Evolutionary conservation across 2,329 filamentous ascomycete species (phyloP).

Genomic region (Fusarium duplospermum): DNA sequence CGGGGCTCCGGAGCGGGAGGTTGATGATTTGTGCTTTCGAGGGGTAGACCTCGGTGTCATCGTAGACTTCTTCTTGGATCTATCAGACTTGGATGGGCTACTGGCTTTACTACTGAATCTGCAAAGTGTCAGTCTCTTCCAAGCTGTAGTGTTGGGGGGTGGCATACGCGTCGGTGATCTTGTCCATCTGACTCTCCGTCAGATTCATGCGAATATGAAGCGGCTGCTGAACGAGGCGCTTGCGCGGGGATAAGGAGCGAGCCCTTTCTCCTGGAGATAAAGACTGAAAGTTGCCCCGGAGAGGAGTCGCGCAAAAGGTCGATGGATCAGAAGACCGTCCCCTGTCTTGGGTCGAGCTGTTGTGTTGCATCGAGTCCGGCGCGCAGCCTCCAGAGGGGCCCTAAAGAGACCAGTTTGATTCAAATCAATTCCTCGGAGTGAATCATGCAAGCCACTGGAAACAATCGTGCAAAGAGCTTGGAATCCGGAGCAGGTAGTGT

Average conservation of each 20-base stretch:
- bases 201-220: constrained; percentile 61
- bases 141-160: background rate
- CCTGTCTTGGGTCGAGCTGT: constrained; percentile 23
- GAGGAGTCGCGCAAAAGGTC: constrained; percentile 41
- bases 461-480: background rate
- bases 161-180: constrained; percentile 58
- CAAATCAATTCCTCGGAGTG: background rate
- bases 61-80: constrained; percentile 28
- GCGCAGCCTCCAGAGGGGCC: constrained; percentile 10
- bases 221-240: constrained; percentile 50
- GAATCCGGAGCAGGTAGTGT: background rate
- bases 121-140: constrained; percentile 12
- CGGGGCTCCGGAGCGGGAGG: background rate
- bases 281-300: constrained; percentile 54
- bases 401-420: background rate
- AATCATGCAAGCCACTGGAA: background rate
- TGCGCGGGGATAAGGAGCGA: constrained; percentile 51
- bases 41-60: constrained; percentile 38
- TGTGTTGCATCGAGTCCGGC: constrained; percentile 32
- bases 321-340: constrained; percentile 41
- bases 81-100: constrained; percentile 38
- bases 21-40: constrained; percentile 24
- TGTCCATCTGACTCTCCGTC: constrained; percentile 62
- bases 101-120: constrained; percentile 51
- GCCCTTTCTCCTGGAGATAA: constrained; percentile 47